These are phyloP conservation scores for Baffinella frigidus DNA, from an alignment of 208 protist species.

Conservation along the genomic window DNA sequence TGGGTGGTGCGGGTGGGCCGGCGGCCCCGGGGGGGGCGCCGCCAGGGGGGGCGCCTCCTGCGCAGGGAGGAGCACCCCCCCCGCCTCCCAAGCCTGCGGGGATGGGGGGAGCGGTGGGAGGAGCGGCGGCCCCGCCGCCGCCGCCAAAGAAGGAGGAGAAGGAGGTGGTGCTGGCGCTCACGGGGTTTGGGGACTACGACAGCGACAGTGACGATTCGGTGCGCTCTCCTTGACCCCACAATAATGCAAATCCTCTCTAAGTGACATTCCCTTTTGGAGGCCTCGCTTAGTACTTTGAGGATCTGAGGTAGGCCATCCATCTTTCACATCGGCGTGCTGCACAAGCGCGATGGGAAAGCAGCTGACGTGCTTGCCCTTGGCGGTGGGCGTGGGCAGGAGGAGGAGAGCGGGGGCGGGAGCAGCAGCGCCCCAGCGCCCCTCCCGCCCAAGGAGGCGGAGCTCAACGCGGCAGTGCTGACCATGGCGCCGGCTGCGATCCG, in stretches of 20 bases:
- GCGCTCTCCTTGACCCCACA: too few species aligned
- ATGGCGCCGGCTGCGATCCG: slow-evolving; percentile 36
- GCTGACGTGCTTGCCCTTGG: too few species aligned
- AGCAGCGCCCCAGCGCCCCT: neutral
- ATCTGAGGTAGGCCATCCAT: too few species aligned
- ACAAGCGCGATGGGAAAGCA: too few species aligned
- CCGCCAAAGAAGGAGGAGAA: neutral
- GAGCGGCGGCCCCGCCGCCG: slow-evolving; percentile 6
- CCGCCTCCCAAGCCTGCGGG: neutral
- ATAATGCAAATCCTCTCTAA: too few species aligned
- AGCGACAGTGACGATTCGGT: neutral
- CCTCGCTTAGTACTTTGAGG: too few species aligned
- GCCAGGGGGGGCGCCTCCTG: neutral
- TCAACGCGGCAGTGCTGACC: slow-evolving; percentile 6
- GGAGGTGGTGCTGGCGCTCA: neutral
- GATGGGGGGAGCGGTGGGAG: neutral
- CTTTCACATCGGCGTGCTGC: too few species aligned
- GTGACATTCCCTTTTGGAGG: too few species aligned
- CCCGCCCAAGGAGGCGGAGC: neutral
- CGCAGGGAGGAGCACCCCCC: neutral
- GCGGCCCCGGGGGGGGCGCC: too few species aligned
- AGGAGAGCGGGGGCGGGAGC: neutral
- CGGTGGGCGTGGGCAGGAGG: neutral
- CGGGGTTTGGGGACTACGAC: neutral
- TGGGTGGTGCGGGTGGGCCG: neutral